Evolutionary conservation across 2,329 filamentous ascomycete species (phyloP).

Genomic region (Fusarium haematococcum): DNA sequence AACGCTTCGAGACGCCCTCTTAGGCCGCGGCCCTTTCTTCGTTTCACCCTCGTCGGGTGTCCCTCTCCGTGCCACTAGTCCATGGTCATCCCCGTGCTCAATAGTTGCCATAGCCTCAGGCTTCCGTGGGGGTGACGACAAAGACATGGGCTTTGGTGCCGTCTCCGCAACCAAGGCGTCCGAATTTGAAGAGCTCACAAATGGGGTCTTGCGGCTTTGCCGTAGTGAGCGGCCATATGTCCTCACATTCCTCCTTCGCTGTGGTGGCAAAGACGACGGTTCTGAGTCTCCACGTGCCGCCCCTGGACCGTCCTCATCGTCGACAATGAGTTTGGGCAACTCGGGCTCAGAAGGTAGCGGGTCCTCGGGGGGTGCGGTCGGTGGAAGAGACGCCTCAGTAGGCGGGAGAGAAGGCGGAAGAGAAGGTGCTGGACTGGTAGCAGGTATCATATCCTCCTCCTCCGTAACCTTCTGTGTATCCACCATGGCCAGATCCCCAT

Average conservation of each 20-base stretch:
- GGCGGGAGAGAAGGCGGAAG: slow-evolving; percentile 46
- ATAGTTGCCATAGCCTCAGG: slow-evolving; percentile 15
- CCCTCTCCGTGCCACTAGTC: not conserved
- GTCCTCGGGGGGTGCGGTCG: slow-evolving; percentile 35
- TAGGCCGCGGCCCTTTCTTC: slow-evolving; percentile 8
- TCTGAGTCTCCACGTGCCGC: slow-evolving; percentile 34
- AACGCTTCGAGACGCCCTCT: slow-evolving; percentile 22
- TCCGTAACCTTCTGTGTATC: slow-evolving; percentile 27
- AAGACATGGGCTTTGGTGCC: slow-evolving; percentile 16
- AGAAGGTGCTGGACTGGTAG: slow-evolving; percentile 52
- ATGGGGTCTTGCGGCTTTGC: slow-evolving; percentile 38
- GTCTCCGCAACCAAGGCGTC: slow-evolving; percentile 30
- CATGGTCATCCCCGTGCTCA: slow-evolving; percentile 14
- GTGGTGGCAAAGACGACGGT: slow-evolving; percentile 45
- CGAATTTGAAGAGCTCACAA: slow-evolving; percentile 49
- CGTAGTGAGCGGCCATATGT: slow-evolving; percentile 40
- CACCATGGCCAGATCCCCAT: slow-evolving; percentile 16
- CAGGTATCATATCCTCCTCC: slow-evolving; percentile 54
- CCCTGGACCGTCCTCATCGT: slow-evolving; percentile 26
- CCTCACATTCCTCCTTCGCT: slow-evolving; percentile 30
- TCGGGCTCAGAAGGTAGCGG: slow-evolving; percentile 48
- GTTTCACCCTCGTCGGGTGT: not conserved
- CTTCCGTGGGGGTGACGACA: slow-evolving; percentile 26
- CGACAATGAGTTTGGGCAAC: slow-evolving; percentile 46
- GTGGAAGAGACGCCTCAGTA: slow-evolving; percentile 45